Evolutionary conservation across 2,329 filamentous ascomycete species (phyloP), one percentile per base, ranked within the genome.

Genomic region (Monosporascus sp.): DNA sequence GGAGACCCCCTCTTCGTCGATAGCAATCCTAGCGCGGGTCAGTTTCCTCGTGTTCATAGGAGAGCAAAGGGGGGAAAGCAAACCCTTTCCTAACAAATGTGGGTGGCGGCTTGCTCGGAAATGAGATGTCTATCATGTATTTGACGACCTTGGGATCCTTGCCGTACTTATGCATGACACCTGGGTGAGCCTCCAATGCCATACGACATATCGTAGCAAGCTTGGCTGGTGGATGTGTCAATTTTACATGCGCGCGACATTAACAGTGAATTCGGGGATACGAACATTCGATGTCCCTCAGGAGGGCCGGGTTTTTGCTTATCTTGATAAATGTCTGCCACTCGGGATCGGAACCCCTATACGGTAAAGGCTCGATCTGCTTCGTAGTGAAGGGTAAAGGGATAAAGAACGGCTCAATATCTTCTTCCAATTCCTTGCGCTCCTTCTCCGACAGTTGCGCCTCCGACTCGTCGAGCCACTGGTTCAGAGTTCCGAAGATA

Each of bases 41-140:
- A 60, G 71, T 55, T 34, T 49, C 48, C 20, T 3, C 7, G 31
- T 36, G 8, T 7, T 50, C 11, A 17, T 38, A n/a, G 19, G 50
- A 8, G n/a, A 9, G 14, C 37, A 19, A 7, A 31, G 34, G 9
- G 2, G 31, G 55, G 38, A 37, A 16, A 16, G 37, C 75, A 59
- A 77, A 87, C 85, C 84, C 85, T 48, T 77, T 78, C 54, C 82
- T 77, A 55, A 78, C 74, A 53, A 82, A 85, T 51, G 76, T 77
- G 5, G 85, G 83, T 1, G 85, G 84, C 43, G 84, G 81, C 37
- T 71, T 71, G 44, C 70, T 68, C 0, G 85, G 85, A 57, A 81
- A 87, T 49, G 83, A 76, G 26, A 86, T 72, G 41, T 86, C 78
- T 27, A 88, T 72, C 84, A 83, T 87, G 49, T 71, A 74, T 52